These are phyloP conservation scores for Prinsepia uniflora DNA, from an alignment of 306 rosid species.

Conservation along the genomic window DNA sequence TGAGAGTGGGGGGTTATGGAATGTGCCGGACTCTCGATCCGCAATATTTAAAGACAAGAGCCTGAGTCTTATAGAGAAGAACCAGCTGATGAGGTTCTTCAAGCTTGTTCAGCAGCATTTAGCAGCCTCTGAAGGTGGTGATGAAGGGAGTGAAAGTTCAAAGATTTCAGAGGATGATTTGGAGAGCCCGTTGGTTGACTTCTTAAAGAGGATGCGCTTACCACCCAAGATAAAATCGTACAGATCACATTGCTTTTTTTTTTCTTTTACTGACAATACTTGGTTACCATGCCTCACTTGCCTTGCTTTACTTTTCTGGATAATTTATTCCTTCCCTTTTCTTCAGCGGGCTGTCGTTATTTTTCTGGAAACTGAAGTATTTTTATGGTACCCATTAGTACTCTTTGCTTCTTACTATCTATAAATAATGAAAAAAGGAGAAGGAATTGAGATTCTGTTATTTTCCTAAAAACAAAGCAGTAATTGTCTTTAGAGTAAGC, in stretches of 20 bases:
- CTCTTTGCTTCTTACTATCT: neutral
- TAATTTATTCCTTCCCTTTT: neutral
- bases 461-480: neutral
- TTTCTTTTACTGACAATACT: constrained; percentile 45
- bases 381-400: neutral
- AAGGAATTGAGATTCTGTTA: neutral
- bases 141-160: constrained; percentile 27
- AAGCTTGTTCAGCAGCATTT: constrained; percentile 83
- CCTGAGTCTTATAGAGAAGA: constrained; percentile 66
- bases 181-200: constrained; percentile 66
- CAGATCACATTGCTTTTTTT: constrained; percentile 39
- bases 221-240: constrained; percentile 88
- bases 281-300: constrained; percentile 11
- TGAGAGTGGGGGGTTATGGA: constrained; percentile 44
- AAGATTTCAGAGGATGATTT: constrained; percentile 68
- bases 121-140: constrained; percentile 26
- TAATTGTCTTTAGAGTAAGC: neutral
- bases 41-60: constrained; percentile 82
- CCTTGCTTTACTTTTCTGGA: neutral
- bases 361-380: neutral
- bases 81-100: constrained; percentile 77
- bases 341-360: neutral
- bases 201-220: constrained; percentile 65
- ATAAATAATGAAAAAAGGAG: neutral
- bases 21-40: constrained; percentile 80